phyloP scores from a whole-genome alignment of 129 eudicot genomes.

The Escallonia herrerae region DNA sequence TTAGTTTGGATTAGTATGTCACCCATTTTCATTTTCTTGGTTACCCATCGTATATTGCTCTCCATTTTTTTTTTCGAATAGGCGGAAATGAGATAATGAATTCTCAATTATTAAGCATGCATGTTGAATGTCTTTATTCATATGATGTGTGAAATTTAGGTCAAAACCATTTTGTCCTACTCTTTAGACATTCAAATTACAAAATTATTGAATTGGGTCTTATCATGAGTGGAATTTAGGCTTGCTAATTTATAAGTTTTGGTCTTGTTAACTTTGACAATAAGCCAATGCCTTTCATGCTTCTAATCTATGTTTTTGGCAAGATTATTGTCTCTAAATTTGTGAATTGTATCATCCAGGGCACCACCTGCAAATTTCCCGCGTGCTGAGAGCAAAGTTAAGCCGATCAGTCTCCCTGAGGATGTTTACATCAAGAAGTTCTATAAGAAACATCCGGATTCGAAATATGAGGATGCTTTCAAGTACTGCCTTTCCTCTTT shows the following conservation, averaged over 20 bases:
- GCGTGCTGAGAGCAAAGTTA: conserved; percentile 58
- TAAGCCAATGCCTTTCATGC: too few relatives aligned
- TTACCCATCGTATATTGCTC: too few relatives aligned
- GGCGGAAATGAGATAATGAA: too few relatives aligned
- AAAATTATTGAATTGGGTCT: too few relatives aligned
- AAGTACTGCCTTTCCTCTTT: conserved; percentile 36
- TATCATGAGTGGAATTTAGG: background rate
- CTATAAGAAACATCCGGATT: conserved; percentile 63
- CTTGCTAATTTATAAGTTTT: background rate
- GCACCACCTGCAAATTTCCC: conserved; percentile 83
- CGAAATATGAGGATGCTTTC: conserved; percentile 76
- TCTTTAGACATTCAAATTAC: too few relatives aligned
- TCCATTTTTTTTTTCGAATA: too few relatives aligned
- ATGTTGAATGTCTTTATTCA: too few relatives aligned
- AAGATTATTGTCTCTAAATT: background rate
- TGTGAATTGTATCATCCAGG: conserved; percentile 28
- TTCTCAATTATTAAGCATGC: too few relatives aligned
- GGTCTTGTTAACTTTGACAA: background rate
- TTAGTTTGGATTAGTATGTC: too few relatives aligned
- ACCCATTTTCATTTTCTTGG: too few relatives aligned
- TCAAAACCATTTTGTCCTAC: too few relatives aligned
- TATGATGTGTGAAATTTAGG: too few relatives aligned
- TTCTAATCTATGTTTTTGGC: background rate
- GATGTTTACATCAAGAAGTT: conserved; percentile 65
- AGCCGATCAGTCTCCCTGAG: conserved; percentile 63